Percentiles rank a stretch among this genome's conserved stretches.
Conservation (phyloP, 805 yeast species). For the Clavispora asparagi region DNA sequence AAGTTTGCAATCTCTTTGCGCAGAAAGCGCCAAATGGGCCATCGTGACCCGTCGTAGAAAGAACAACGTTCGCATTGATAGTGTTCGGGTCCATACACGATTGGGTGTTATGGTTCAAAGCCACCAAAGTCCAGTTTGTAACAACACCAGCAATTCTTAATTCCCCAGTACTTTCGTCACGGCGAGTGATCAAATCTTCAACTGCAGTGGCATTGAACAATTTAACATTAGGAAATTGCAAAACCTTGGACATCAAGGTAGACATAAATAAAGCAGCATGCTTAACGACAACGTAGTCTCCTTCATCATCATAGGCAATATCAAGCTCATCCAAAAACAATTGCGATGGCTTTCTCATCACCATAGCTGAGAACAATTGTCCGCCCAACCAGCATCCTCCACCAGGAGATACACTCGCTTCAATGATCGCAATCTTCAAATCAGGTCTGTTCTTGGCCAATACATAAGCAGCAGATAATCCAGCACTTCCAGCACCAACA, state of each 20-base stretch:
- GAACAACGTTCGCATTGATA: constrained; percentile 57
- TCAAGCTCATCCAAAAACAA: constrained; percentile 58
- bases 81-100: constrained; percentile 83
- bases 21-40: constrained; percentile 81
- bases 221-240: constrained; percentile 69
- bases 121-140: constrained; percentile 76
- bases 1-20: constrained; percentile 53
- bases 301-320: constrained; percentile 70
- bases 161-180: constrained; percentile 49
- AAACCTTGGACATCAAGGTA: constrained; percentile 62
- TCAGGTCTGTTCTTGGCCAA: constrained; percentile 73
- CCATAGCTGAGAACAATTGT: constrained; percentile 72
- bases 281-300: constrained; percentile 73
- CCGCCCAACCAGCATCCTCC: constrained; percentile 82
- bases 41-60: constrained; percentile 76
- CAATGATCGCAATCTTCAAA: constrained; percentile 66
- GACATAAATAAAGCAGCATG: constrained; percentile 77
- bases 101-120: constrained; percentile 71
- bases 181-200: constrained; percentile 73
- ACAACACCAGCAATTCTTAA: constrained; percentile 74
- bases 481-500: constrained; percentile 77
- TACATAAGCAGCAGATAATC: constrained; percentile 70
- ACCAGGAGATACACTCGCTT: constrained; percentile 71
- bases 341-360: constrained; percentile 76
- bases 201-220: constrained; percentile 77